Percentiles rank a stretch among this genome's conserved stretches.
These are phyloP conservation scores for Neurospora sp. DNA, from an alignment of 495 filamentous ascomycete species.

Conservation along the genomic window DNA sequence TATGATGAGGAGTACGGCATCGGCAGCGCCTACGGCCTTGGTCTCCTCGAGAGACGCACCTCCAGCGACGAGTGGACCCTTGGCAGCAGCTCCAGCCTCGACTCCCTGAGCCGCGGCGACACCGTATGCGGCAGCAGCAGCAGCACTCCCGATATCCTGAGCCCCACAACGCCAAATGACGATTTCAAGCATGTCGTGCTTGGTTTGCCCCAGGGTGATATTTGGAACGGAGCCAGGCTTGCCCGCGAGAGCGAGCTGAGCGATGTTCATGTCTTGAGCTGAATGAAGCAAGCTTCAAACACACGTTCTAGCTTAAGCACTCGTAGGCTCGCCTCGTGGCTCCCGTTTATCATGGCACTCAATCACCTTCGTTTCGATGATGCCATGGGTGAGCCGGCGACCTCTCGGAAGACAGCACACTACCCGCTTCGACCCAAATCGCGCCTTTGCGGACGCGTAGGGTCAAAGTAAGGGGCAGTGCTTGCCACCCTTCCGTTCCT, in stretches of 20 bases:
- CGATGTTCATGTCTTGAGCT: constrained; percentile 20
- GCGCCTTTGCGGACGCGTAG: not conserved
- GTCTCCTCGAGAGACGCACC: constrained; percentile 18
- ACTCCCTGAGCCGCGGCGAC: constrained; percentile 26
- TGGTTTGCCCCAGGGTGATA: constrained; percentile 15
- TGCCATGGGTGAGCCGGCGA: not conserved
- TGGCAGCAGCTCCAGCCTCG: constrained; percentile 28
- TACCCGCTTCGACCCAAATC: not conserved
- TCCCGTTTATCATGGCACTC: not conserved
- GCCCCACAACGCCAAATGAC: constrained; percentile 27
- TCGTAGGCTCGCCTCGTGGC: not conserved
- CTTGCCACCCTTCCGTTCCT: not conserved
- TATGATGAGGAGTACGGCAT: constrained; percentile 29
- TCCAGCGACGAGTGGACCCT: constrained; percentile 36
- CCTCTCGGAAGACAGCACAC: not conserved
- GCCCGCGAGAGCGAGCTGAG: constrained; percentile 18
- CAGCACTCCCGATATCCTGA: constrained; percentile 30
- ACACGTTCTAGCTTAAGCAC: not conserved
- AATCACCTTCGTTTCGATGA: not conserved
- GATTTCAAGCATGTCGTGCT: constrained; percentile 14
- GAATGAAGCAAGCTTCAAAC: not conserved
- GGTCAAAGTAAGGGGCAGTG: not conserved
- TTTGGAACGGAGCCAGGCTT: constrained; percentile 20
- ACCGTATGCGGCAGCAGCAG: constrained; percentile 24
- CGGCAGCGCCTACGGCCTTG: constrained; percentile 19